Conservation (phyloP, 2,329 filamentous ascomycete genomes). For the Cyanodermella asteris region DNA sequence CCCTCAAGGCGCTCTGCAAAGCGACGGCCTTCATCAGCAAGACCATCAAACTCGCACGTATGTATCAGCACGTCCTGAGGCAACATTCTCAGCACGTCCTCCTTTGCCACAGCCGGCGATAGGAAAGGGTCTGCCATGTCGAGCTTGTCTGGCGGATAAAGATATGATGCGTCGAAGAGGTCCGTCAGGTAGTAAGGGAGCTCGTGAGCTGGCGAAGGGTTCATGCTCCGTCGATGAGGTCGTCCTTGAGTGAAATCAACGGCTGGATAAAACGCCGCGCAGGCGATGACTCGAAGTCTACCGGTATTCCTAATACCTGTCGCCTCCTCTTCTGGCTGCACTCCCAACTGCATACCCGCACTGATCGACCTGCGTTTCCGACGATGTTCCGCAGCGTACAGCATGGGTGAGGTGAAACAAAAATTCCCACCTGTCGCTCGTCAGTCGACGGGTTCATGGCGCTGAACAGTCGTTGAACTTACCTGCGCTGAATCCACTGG, state of each 20-base stretch:
- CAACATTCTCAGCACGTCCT: slow-evolving; percentile 29
- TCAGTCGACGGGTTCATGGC: too few species aligned
- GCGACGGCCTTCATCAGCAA: slow-evolving; percentile 33
- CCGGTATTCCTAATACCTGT: slow-evolving; percentile 3
- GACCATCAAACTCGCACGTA: slow-evolving; percentile 45
- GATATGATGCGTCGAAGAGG: slow-evolving; percentile 26
- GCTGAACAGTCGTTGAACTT: too few species aligned
- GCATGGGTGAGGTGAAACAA: slow-evolving; percentile 35
- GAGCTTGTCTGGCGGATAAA: slow-evolving; percentile 22
- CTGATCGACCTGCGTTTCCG: slow-evolving; percentile 11
- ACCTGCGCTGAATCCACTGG: slow-evolving; percentile 41
- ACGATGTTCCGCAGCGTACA: slow-evolving; percentile 24
- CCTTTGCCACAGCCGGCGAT: slow-evolving; percentile 33
- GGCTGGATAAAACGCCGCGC: slow-evolving; percentile 40
- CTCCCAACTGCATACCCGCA: slow-evolving; percentile 7
- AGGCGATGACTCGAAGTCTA: slow-evolving; percentile 24
- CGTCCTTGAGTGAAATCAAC: slow-evolving; percentile 40
- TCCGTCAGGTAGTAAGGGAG: slow-evolving; percentile 25
- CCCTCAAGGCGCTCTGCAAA: slow-evolving; percentile 20
- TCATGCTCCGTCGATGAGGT: slow-evolving; percentile 33
- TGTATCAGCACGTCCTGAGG: slow-evolving; percentile 40
- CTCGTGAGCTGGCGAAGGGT: slow-evolving; percentile 27
- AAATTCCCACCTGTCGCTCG: slow-evolving; percentile 44
- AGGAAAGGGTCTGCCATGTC: slow-evolving; percentile 35
- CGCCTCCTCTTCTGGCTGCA: slow-evolving; percentile 6